phyloP scores from a whole-genome alignment of 192 early-diverging fungal genomes.

The Coemansia aciculifera region DNA sequence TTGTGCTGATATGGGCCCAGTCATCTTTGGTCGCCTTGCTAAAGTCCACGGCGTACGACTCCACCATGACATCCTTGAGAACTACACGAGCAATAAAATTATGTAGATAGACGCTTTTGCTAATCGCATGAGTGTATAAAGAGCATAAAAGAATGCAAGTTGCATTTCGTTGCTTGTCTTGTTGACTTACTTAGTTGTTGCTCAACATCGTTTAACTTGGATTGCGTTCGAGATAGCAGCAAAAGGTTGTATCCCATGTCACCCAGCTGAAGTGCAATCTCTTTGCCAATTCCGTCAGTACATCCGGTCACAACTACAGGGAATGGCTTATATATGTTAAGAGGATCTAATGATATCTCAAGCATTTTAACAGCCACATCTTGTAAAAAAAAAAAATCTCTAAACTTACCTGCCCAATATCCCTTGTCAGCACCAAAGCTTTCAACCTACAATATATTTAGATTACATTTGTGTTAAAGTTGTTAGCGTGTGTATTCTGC shows the following conservation, averaged over 20 bases:
- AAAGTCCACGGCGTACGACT: conserved; percentile 46
- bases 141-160: not conserved
- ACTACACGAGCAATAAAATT: not conserved
- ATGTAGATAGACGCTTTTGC: not conserved
- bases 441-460: conserved; percentile 24
- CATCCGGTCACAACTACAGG: conserved; percentile 84
- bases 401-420: conserved; percentile 56
- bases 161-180: too few species aligned
- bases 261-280: conserved; percentile 88
- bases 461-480: too few species aligned
- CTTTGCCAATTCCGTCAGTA: conserved; percentile 94
- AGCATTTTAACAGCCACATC: not conserved
- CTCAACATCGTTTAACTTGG: conserved; percentile 74
- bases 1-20: conserved; percentile 31
- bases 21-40: conserved; percentile 24
- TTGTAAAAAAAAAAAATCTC: not conserved
- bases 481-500: not conserved
- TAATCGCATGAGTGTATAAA: not conserved
- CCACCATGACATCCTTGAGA: conserved; percentile 33
- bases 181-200: conserved; percentile 59
- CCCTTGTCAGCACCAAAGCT: conserved; percentile 53
- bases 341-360: not conserved
- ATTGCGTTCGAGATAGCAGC: conserved; percentile 76
- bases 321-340: not conserved
- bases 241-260: conserved; percentile 79